These are phyloP conservation scores for Phytophthora rubi DNA, from an alignment of 352 stramenopile genomes.

Conservation along the genomic window DNA sequence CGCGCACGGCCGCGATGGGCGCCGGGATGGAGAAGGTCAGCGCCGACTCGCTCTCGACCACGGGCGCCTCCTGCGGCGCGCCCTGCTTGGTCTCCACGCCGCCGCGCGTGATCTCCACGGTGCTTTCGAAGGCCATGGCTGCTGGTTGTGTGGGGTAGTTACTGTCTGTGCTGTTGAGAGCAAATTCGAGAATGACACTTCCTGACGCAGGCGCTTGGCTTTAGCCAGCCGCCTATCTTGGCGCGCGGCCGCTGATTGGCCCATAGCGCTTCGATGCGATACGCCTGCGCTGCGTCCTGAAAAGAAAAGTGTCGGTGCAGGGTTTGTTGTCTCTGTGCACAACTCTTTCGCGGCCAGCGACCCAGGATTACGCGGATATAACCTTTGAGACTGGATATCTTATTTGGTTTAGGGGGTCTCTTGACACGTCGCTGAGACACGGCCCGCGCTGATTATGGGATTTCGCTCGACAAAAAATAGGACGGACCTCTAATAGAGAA, in stretches of 20 bases:
- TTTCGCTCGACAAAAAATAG: background rate
- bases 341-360: constrained; percentile 7
- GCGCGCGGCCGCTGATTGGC: background rate
- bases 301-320: background rate
- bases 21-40: constrained; percentile 55
- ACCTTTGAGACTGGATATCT: background rate
- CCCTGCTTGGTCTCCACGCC: constrained; percentile 46
- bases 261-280: background rate
- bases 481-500: too few species aligned
- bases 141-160: constrained; percentile 1
- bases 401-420: background rate
- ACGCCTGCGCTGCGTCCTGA: background rate
- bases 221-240: background rate
- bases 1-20: constrained; percentile 55
- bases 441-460: constrained; percentile 1
- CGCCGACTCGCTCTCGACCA: constrained; percentile 31
- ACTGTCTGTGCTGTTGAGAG: constrained; percentile 15
- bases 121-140: constrained; percentile 58
- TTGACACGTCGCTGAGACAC: constrained; percentile 28
- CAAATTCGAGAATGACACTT: constrained; percentile 50
- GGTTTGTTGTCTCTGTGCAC: background rate
- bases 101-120: constrained; percentile 55
- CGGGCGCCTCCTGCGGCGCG: constrained; percentile 46
- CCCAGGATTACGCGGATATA: constrained; percentile 18
- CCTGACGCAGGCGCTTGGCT: background rate